Percentiles rank a stretch among this genome's conserved stretches.
These are phyloP conservation scores for Aspergillus vadensis DNA, from an alignment of 2,329 filamentous ascomycete species.

Conservation along the genomic window DNA sequence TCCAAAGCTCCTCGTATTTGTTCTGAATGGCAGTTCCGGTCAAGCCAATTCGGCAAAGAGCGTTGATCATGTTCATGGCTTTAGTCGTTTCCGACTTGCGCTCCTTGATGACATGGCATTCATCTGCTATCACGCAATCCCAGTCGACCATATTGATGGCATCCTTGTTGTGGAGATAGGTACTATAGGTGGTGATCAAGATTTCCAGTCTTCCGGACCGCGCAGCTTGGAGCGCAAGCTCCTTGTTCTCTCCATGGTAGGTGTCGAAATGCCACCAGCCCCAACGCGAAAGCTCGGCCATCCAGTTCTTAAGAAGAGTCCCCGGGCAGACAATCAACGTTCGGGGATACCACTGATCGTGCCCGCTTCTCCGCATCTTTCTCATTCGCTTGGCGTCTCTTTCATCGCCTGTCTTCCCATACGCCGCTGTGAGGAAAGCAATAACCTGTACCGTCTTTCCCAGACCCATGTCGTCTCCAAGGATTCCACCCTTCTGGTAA, in stretches of 20 bases:
- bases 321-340: constrained; percentile 87
- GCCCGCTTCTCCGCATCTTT: constrained; percentile 68
- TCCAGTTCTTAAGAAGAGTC: constrained; percentile 88
- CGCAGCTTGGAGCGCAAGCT: constrained; percentile 71
- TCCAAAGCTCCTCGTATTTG: constrained; percentile 96
- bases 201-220: constrained; percentile 78
- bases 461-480: constrained; percentile 96
- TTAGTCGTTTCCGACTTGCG: constrained; percentile 73
- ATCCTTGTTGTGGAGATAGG: constrained; percentile 75
- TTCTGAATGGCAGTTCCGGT: constrained; percentile 98
- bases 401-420: constrained; percentile 90
- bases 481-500: constrained; percentile 83
- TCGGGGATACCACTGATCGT: constrained; percentile 74
- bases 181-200: constrained; percentile 91
- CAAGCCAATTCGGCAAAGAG: constrained; percentile 86
- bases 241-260: constrained; percentile 74
- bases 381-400: constrained; percentile 84
- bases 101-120: constrained; percentile 89
- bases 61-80: constrained; percentile 87
- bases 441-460: constrained; percentile 97
- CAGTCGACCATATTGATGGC: constrained; percentile 82
- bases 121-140: constrained; percentile 93
- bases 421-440: constrained; percentile 85
- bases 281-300: constrained; percentile 81
- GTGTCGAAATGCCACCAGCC: constrained; percentile 91